phyloP scores from a whole-genome alignment of 108 stramenopile genomes.

The Stephanodiscus triporus region DNA sequence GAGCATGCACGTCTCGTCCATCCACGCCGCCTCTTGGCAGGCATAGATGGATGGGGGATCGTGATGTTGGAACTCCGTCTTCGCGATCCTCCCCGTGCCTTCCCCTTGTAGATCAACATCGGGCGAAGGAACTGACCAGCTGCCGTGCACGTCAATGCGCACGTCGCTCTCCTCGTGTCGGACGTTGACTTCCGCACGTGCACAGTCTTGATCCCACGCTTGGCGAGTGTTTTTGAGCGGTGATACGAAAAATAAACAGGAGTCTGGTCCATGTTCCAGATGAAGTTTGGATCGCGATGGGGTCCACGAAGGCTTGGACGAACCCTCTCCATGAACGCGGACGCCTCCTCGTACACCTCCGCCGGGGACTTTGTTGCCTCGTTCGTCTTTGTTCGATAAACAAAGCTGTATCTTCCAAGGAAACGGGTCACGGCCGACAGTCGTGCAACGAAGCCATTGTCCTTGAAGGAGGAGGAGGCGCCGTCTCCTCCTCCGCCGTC shows the following conservation, averaged over 20 bases:
- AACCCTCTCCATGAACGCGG: neutral
- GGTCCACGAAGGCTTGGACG: neutral
- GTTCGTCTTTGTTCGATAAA: neutral
- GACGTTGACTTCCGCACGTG: neutral
- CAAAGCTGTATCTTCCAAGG: neutral
- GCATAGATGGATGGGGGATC: neutral
- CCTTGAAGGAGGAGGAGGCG: too few relatives aligned
- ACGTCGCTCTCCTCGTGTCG: neutral
- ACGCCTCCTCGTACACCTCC: neutral
- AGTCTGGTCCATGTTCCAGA: neutral
- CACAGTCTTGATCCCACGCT: neutral
- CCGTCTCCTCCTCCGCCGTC: too few relatives aligned
- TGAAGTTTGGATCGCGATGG: neutral
- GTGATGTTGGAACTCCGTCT: neutral
- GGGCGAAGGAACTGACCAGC: neutral
- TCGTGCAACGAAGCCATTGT: too few relatives aligned
- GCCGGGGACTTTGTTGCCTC: neutral
- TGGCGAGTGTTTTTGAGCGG: neutral
- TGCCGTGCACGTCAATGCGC: neutral
- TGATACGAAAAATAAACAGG: too few relatives aligned
- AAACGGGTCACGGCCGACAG: too few relatives aligned
- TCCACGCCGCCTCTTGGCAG: neutral
- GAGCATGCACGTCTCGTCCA: neutral
- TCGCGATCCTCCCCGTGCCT: neutral
- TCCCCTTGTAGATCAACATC: neutral